These are phyloP conservation scores for Vitis rupestris DNA, from an alignment of 164 flowering plant species.

Conservation along the genomic window DNA sequence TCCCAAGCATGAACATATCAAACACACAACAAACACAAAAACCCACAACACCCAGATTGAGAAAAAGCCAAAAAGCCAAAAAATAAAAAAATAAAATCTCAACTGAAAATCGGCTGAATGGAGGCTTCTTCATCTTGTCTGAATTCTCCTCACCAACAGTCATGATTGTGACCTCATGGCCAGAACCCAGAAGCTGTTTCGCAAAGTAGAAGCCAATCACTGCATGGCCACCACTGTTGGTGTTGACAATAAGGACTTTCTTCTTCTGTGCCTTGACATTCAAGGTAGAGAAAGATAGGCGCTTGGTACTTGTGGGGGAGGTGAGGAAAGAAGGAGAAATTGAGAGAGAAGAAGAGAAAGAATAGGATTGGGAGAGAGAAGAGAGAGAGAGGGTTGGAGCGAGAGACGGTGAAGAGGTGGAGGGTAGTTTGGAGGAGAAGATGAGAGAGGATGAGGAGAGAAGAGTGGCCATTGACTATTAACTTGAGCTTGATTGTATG, in stretches of 20 bases:
- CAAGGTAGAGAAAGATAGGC: slow-evolving; percentile 29
- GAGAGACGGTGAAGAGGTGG: slow-evolving; percentile 26
- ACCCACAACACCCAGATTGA: not conserved
- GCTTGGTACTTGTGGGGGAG: slow-evolving; percentile 16
- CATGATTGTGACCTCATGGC: slow-evolving; percentile 81
- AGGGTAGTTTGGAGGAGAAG: slow-evolving; percentile 27
- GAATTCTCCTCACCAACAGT: slow-evolving; percentile 91
- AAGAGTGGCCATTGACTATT: slow-evolving; percentile 48
- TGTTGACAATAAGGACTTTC: slow-evolving; percentile 84
- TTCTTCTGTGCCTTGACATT: slow-evolving; percentile 63
- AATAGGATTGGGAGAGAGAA: slow-evolving; percentile 22
- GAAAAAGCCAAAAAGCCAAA: not conserved
- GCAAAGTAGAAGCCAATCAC: slow-evolving; percentile 93
- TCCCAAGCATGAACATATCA: too few relatives aligned
- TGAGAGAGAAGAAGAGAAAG: slow-evolving; percentile 39
- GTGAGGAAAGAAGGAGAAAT: slow-evolving; percentile 30
- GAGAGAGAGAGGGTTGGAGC: slow-evolving; percentile 29
- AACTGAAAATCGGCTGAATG: slow-evolving; percentile 87
- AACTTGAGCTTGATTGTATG: slow-evolving; percentile 10
- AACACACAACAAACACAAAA: not conserved
- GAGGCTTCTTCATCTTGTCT: slow-evolving; percentile 97
- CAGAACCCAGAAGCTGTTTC: slow-evolving; percentile 81
- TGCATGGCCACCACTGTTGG: slow-evolving; percentile 95
- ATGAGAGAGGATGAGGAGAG: slow-evolving; percentile 46
- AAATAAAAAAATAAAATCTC: slow-evolving; percentile 9